Base-by-base conservation (phyloP, 2,329 filamentous ascomycete species). In the Nectriaceae sp. region DNA sequence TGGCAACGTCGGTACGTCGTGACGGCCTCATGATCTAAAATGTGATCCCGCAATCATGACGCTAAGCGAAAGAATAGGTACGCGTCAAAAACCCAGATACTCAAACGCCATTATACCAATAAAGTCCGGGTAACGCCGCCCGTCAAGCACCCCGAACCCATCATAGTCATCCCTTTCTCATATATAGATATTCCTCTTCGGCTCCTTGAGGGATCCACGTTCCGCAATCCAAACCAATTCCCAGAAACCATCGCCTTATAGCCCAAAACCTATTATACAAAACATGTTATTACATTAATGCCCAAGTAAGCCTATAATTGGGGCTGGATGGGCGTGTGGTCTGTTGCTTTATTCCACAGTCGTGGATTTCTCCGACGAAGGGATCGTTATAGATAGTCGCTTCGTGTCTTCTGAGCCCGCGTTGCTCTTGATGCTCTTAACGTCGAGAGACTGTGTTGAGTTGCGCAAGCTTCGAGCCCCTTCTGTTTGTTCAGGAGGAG, bases 401-500 rank as follows among this genome's bases (percentile, higher is more conserved):
- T 61, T 61, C 1, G 59, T 57, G 38, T 58, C 50, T 37, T 64
- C 58, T 35, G 60, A 52, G 15, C 52, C 56, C 33, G 53, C 42
- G 21, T 42, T 44, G 40, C 59, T 62, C 42, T 61, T 64, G 18
- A 57, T 44, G 41, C 59, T 62, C 43, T 61, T 64, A 16, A 57
- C 53, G 19, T 64, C 61, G 2, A 64, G 50, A 35, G 64, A 63
- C 16, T 65, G 61, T 3, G 59, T 39, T 1, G 66, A 65, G 42
- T 55, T 56, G 42, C 64, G 57, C 5, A 62, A 43, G 40, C 58
- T 60, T 20, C 50, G 52, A 18, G 53, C 50, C 19, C 57, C 58
- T 10, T 64, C 65, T 4, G 50, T 65, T 40, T 65, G 65, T 38
- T 61, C 59, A 4, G 65, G 65, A 13, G 65, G 65, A 11, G 65